These are phyloP conservation scores for Calocera viscosa DNA, from an alignment of 768 basidiomycete species.

Conservation along the genomic window DNA sequence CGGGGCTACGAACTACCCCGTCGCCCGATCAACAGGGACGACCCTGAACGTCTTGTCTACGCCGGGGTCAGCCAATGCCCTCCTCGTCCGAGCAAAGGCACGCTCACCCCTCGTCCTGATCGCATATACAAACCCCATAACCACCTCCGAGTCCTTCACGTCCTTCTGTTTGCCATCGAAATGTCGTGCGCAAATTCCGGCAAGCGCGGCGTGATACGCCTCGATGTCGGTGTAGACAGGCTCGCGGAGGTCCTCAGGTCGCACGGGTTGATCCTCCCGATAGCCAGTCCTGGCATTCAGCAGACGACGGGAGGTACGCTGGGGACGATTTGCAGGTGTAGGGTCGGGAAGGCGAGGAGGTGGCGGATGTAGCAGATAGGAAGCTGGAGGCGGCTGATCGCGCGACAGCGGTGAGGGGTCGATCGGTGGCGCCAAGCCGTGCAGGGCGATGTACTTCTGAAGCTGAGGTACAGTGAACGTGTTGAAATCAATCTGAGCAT, in stretches of 20 bases:
- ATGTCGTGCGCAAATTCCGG: constrained; percentile 1
- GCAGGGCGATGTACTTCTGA: neutral
- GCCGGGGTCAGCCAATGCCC: neutral
- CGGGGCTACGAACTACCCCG: neutral
- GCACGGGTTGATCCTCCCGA: constrained; percentile 1
- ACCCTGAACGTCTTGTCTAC: constrained; percentile 4
- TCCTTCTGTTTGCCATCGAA: constrained; percentile 4
- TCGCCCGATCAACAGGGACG: constrained; percentile 8
- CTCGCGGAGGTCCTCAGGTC: neutral
- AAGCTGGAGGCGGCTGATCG: neutral
- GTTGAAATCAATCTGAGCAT: neutral
- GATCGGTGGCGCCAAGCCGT: neutral
- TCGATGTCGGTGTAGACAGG: neutral
- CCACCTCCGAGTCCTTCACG: constrained; percentile 4
- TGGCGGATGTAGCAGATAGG: constrained; percentile 4
- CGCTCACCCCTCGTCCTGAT: constrained; percentile 8
- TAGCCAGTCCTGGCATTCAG: neutral
- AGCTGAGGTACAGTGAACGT: neutral
- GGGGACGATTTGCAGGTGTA: neutral
- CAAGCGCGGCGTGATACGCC: neutral
- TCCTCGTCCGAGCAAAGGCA: constrained; percentile 3
- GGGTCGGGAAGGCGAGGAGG: constrained; percentile 1
- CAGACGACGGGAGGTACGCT: constrained; percentile 2
- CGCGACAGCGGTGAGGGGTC: constrained; percentile 7
- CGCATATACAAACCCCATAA: neutral